Evolutionary conservation across 768 basidiomycete genomes (phyloP), one percentile per base, ranked within the genome.

Genomic region (Xerocomellus chrysenteron): DNA sequence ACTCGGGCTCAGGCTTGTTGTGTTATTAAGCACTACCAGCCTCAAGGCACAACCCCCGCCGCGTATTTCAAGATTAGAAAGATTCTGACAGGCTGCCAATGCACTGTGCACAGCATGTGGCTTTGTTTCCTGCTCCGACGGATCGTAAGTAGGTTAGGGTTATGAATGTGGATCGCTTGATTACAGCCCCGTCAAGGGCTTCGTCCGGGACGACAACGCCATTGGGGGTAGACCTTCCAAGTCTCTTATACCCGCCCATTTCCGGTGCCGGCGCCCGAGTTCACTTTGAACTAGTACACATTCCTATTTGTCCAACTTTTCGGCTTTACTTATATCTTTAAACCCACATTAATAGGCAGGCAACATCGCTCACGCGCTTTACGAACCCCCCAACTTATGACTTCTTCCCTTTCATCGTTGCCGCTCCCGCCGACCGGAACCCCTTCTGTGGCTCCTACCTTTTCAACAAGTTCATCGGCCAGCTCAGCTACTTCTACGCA

Each of bases 291-390:
- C 17, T 43, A 17, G 40, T 21, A 2, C 26, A 26, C 11, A 13
- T 40, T 37, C 26, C 32, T 13, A 19, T 21, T 14, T 11, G 8
- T 24, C 16, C 17, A 10, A 4, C 5, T 40, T 44, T 4, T n/a
- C 45, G 42, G 37, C 12, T 41, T 21, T 48, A 42, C 37, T 54
- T 41, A 30, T 43, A 36, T 32, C 39, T 46, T n/a, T 14, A n/a
- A 47, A 11, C 42, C 30, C 32, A 42, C 51, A 41, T 65, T 68
- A 58, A 68, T 69, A 67, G 46, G 45, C 37, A 14, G 54, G 37
- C 41, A 1, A 3, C 42, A 3, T 41, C 52, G 44, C 41, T 33
- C 26, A 14, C 52, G 54, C 61, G 50, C 45, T 41, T 21, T 21
- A 21, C 21, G 21, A 21, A 21, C 21, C 21, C n/a, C 21, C 21